Conservation (phyloP, 306 rosid genomes). For the Morella rubra region DNA sequence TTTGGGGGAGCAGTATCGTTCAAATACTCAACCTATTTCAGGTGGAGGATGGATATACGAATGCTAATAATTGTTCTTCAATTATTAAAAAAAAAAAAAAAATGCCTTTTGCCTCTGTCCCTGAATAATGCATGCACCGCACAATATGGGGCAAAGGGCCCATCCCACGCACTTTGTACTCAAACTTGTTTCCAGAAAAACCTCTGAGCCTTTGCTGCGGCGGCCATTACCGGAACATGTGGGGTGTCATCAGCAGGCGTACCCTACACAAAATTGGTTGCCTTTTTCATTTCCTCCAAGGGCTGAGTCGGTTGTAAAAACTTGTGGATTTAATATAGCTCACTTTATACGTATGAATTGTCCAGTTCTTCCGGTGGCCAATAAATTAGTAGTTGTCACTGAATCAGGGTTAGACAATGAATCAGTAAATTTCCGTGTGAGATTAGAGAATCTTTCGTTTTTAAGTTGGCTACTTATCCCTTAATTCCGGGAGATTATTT, state of each 20-base stretch:
- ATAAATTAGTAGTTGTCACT: not conserved
- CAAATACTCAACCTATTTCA: not conserved
- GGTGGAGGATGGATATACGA: not conserved
- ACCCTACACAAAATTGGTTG: not conserved
- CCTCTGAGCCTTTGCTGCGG: not conserved
- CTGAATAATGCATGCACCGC: not conserved
- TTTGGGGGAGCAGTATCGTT: too few relatives aligned
- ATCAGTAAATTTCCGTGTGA: not conserved
- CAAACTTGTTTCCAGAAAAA: not conserved
- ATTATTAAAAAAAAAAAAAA: not conserved
- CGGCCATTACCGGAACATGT: constrained; percentile 17
- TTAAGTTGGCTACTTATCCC: constrained; percentile 8
- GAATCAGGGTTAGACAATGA: not conserved
- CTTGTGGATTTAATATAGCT: not conserved
- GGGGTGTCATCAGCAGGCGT: constrained; percentile 25
- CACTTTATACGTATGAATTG: not conserved
- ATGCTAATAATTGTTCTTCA: not conserved
- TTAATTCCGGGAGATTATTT: constrained; percentile 18
- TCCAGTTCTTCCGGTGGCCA: not conserved
- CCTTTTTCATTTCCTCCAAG: not conserved
- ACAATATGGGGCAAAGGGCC: not conserved
- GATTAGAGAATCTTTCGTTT: constrained; percentile 10
- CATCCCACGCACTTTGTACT: constrained; percentile 5
- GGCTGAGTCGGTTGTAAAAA: not conserved
- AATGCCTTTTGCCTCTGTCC: constrained; percentile 15